A percentile compares a stretch with the other conserved stretches of the same genome.
phyloP scores from a whole-genome alignment of 2,329 filamentous ascomycete genomes.

The Colletotrichum tamarilloi region DNA sequence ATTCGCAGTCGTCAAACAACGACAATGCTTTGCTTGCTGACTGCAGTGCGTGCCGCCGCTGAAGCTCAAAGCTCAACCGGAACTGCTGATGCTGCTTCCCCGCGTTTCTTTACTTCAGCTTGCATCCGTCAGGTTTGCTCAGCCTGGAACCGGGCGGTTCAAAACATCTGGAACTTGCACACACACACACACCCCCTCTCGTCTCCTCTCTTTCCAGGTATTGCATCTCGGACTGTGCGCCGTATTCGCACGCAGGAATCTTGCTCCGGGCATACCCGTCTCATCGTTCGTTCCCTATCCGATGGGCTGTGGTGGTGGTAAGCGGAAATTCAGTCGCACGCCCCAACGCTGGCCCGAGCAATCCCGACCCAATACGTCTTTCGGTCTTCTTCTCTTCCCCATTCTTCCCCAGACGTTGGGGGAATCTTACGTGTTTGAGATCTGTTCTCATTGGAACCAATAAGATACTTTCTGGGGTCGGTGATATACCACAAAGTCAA shows the following conservation, averaged over 20 bases:
- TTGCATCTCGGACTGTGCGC: slow-evolving; percentile 21
- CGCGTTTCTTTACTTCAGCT: slow-evolving; percentile 19
- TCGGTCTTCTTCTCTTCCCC: neutral
- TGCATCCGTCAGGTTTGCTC: neutral
- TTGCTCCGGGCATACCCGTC: slow-evolving; percentile 4
- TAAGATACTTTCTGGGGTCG: slow-evolving; percentile 7
- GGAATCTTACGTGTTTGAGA: slow-evolving; percentile 11
- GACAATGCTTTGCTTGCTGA: neutral
- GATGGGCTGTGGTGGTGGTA: slow-evolving; percentile 2
- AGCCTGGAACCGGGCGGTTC: slow-evolving; percentile 12
- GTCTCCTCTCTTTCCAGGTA: neutral
- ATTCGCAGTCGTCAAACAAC: neutral
- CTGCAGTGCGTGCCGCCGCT: neutral
- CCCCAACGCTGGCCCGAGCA: slow-evolving; percentile 18
- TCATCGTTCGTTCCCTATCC: neutral
- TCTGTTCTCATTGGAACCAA: slow-evolving; percentile 1
- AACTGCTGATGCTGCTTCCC: slow-evolving; percentile 17
- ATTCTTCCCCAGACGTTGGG: slow-evolving; percentile 12
- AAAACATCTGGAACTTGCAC: slow-evolving; percentile 14
- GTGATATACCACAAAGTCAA: neutral
- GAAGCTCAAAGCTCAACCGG: slow-evolving; percentile 18
- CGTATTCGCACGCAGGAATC: slow-evolving; percentile 14
- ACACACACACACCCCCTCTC: neutral
- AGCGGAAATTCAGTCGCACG: slow-evolving; percentile 12
- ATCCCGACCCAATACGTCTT: slow-evolving; percentile 7